Evolutionary conservation across 1,284 basidiomycete species (phyloP), one percentile per base, ranked within the genome.

Genomic region (Melampsora americana): DNA sequence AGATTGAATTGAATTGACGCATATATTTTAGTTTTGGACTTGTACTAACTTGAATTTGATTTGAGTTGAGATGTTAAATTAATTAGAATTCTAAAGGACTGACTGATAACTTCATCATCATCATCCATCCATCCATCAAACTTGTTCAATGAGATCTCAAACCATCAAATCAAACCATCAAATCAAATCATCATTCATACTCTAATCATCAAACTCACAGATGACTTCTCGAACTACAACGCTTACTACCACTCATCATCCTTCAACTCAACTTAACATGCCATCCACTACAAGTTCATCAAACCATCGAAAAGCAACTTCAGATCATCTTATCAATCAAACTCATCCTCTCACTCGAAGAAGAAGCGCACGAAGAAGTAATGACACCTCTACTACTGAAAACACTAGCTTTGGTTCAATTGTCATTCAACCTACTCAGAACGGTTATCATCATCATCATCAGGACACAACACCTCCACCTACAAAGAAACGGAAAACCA

Each of bases 341-440:
- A 46, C 32, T 26, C 50, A 56, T 53, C 39, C 66, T 35, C 23
- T n/a, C 50, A 53, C 66, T 56, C 48, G 2, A 69, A 69, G 20
- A 69, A 35, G 9, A 35, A 35, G 35, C 35, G 35, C 35, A 35
- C 35, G 35, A 35, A 35, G 5, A 35, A 35, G 35, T 35, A 35
- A 35, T 35, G 35, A 35, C 3, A 35, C 35, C 9, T 35, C 35
- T 9, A 35, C 35, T 35, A 35, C 28, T 69, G 35, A 46, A 32
- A 46, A 69, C 66, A 28, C 66, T 32, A 56, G 48, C 28, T 30
- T 50, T 68, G 32, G 44, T 20, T 20, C 66, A 44, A 11, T 28
- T 30, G 11, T 48, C 7, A 23, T 48, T 53, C 32, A 42, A 11
- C 64, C 42, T 20, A 39, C 42, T 26, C 64, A 66, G 18, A 42